A percentile compares a stretch with the other conserved stretches of the same genome.
phyloP scores from a whole-genome alignment of 108 stramenopile species.

The Pseudonitzschia multiseries region DNA sequence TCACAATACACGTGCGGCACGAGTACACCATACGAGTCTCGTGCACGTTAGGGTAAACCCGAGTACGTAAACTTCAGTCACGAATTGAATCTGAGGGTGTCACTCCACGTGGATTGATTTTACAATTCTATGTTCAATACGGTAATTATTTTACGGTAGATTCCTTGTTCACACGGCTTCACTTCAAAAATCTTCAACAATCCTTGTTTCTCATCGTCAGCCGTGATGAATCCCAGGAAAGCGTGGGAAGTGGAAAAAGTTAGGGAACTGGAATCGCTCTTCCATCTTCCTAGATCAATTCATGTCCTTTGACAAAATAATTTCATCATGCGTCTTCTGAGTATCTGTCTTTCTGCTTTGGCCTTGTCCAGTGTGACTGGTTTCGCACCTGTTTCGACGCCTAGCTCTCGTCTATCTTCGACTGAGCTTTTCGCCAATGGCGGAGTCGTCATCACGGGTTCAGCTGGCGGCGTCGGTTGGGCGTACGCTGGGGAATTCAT shows the following conservation, averaged over 20 bases:
- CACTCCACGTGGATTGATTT: neutral
- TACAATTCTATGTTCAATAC: neutral
- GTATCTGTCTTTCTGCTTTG: conserved; percentile 15
- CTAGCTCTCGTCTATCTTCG: conserved; percentile 13
- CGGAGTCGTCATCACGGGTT: conserved; percentile 84
- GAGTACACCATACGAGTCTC: no score
- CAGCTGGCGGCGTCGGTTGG: conserved; percentile 87
- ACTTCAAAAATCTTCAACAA: neutral
- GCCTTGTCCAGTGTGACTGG: conserved; percentile 11
- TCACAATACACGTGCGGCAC: no score
- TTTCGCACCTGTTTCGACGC: conserved; percentile 15
- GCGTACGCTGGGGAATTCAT: conserved; percentile 93
- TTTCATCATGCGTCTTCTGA: conserved; percentile 7
- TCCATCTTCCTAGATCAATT: neutral
- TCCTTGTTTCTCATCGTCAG: neutral
- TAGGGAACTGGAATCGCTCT: no score
- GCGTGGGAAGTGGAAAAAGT: neutral
- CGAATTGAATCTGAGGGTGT: neutral
- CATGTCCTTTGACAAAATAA: neutral
- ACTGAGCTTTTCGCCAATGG: conserved; percentile 30
- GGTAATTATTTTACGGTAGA: neutral
- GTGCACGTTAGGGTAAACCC: no score
- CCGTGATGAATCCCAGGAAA: neutral
- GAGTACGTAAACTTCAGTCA: no score
- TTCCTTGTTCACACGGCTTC: neutral